Evolutionary conservation across 257 asterid genomes (phyloP).

Genomic region (Vinca minor): DNA sequence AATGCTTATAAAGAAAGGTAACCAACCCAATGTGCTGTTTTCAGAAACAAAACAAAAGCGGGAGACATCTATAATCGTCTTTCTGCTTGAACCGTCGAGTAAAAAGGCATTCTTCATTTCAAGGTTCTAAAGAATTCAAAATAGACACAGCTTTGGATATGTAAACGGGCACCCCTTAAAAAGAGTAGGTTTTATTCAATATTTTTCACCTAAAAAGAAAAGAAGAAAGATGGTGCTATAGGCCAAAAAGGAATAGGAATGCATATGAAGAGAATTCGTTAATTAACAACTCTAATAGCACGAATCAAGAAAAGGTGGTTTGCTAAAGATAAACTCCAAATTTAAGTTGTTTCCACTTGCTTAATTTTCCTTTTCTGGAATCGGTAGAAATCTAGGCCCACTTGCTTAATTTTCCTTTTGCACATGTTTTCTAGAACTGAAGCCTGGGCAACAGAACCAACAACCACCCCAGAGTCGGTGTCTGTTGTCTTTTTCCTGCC

Average conservation of each 20-base stretch:
- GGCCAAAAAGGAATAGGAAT: not conserved
- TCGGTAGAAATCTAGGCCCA: conserved; percentile 69
- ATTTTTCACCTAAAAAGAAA: not conserved
- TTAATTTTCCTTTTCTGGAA: conserved; percentile 73
- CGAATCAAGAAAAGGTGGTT: not conserved
- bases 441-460: conserved; percentile 87
- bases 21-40: not conserved
- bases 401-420: conserved; percentile 58
- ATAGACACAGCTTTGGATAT: not conserved
- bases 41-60: not conserved
- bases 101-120: not conserved
- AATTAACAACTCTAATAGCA: not conserved
- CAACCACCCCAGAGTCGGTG: conserved; percentile 69
- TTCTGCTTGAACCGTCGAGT: not conserved
- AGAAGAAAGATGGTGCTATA: not conserved
- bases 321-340: not conserved
- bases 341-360: not conserved
- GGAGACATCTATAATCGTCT: not conserved
- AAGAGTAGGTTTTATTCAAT: not conserved
- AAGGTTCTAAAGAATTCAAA: not conserved
- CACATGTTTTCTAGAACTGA: conserved; percentile 63
- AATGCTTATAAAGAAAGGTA: not conserved
- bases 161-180: not conserved
- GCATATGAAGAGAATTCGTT: not conserved
- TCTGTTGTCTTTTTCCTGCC: conserved; percentile 92